Conservation (phyloP, 768 basidiomycete species). For the Galerina marginata region DNA sequence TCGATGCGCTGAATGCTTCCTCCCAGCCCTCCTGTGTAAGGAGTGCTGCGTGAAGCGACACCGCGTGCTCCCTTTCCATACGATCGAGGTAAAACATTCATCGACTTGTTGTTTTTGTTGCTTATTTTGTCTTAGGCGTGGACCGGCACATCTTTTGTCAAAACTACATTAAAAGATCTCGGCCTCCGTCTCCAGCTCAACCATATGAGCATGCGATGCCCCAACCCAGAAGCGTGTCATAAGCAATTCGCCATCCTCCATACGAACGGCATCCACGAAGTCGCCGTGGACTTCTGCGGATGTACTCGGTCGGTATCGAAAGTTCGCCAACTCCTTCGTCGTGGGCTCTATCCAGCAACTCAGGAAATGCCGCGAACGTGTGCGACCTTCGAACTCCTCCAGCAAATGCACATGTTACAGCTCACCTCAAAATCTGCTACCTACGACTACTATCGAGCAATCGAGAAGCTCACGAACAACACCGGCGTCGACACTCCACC, state of each 20-base stretch:
- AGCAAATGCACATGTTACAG: neutral
- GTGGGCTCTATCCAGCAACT: neutral
- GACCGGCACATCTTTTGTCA: neutral
- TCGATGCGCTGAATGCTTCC: neutral
- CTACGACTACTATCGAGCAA: neutral
- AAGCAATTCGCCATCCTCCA: neutral
- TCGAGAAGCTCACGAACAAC: neutral
- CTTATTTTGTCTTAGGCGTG: neutral
- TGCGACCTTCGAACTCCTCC: neutral
- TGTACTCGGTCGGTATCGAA: neutral
- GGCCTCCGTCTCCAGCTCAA: neutral
- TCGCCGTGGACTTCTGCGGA: neutral
- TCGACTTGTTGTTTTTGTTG: neutral
- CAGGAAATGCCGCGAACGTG: neutral
- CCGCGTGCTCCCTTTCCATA: neutral
- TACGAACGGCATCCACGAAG: neutral
- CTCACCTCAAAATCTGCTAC: neutral
- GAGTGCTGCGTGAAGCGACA: neutral
- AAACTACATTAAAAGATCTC: neutral
- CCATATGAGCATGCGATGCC: neutral
- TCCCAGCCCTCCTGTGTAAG: neutral
- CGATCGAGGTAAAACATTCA: neutral
- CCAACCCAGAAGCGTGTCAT: neutral
- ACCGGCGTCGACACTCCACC: neutral
- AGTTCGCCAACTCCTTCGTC: neutral